Conservation (phyloP, 495 filamentous ascomycete genomes). For the Aspergillus indologenus region DNA sequence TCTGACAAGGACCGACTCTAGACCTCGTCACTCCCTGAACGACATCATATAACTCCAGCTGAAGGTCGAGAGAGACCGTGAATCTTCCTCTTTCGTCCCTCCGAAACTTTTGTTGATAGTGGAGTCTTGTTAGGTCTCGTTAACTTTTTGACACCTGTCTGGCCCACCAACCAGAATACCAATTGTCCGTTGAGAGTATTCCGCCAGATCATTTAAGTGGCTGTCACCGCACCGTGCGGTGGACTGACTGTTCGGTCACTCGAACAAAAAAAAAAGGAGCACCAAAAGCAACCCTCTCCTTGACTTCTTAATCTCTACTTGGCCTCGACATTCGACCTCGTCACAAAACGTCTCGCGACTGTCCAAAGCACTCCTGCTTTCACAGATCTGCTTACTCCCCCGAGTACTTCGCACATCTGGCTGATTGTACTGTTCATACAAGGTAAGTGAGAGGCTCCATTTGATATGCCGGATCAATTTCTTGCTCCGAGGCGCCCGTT, state of each 20-base stretch:
- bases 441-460: conserved; percentile 1
- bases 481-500: background rate
- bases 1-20: background rate
- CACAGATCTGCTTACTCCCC: background rate
- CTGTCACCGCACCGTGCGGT: conserved; percentile 13
- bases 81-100: conserved; percentile 16
- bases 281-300: background rate
- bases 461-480: conserved; percentile 6
- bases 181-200: conserved; percentile 12
- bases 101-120: conserved; percentile 19
- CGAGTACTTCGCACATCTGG: background rate
- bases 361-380: no score
- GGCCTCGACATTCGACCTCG: background rate
- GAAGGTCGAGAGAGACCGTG: background rate
- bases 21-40: background rate
- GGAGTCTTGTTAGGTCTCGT: conserved; percentile 15
- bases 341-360: background rate
- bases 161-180: conserved; percentile 17
- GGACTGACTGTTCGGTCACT: conserved; percentile 15
- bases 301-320: background rate
- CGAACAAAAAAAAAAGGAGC: background rate
- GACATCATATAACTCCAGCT: background rate
- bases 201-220: conserved; percentile 15
- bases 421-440: background rate
- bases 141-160: conserved; percentile 23